A percentile compares a stretch with the other conserved stretches of the same genome.
Conservation (phyloP, 768 basidiomycete species). For the Lactifluus hygrophoroides region DNA sequence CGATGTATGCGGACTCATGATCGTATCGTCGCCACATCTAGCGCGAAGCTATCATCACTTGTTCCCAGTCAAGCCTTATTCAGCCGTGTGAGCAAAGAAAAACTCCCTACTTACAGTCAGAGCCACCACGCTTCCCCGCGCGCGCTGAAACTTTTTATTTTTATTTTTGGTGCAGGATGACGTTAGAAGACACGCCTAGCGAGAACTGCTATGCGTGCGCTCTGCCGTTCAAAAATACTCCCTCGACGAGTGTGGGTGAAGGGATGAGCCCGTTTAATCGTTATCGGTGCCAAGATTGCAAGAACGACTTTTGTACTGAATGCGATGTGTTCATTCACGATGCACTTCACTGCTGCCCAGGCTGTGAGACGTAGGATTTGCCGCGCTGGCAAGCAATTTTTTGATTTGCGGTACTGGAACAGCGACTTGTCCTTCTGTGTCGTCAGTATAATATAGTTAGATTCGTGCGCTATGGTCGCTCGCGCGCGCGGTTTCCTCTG, state of each 20-base stretch:
- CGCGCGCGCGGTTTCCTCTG: too few species aligned
- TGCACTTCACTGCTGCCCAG: conserved; percentile 91
- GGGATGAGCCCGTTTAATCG: conserved; percentile 80
- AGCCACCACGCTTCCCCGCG: not conserved
- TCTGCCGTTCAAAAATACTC: conserved; percentile 46
- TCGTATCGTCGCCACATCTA: conserved; percentile 94
- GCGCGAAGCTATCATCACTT: conserved; percentile 93
- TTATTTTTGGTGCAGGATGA: conserved; percentile 27
- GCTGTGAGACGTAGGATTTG: conserved; percentile 48
- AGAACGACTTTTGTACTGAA: conserved; percentile 83
- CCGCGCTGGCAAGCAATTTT: not conserved
- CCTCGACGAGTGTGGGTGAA: conserved; percentile 36
- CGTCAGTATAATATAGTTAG: too few species aligned
- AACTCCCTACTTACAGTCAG: not conserved
- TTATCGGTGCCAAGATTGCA: conserved; percentile 84
- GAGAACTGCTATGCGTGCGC: conserved; percentile 74
- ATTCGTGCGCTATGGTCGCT: too few species aligned
- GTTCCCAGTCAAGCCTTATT: conserved; percentile 87
- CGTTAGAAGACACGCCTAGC: conserved; percentile 31
- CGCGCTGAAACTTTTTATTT: not conserved
- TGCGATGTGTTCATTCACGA: conserved; percentile 97
- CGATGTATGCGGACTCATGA: conserved; percentile 94
- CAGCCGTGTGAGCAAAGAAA: conserved; percentile 56
- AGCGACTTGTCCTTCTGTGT: not conserved
- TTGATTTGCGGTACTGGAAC: not conserved